Percentiles rank a stretch among this genome's conserved stretches.
These are phyloP conservation scores for Zygnema circumcarinatum DNA, from an alignment of 139 green algal species.

Conservation along the genomic window DNA sequence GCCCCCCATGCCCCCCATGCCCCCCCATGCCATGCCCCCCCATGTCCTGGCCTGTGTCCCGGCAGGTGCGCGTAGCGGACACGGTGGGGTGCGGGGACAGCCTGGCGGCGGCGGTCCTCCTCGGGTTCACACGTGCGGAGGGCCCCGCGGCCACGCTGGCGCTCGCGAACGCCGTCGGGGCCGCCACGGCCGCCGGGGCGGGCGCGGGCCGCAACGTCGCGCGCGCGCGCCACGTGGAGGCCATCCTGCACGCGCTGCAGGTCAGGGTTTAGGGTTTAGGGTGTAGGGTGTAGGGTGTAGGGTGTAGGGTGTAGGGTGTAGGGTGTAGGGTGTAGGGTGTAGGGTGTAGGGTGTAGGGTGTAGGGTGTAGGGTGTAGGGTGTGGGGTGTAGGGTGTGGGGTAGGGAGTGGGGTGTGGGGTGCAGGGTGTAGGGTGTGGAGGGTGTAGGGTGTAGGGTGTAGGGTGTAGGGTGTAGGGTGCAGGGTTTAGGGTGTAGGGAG, in stretches of 20 bases:
- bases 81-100: constrained; percentile 96
- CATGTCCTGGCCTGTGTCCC: not conserved
- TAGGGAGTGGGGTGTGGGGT: not conserved
- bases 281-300: not conserved
- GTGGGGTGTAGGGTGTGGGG: not conserved
- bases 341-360: not conserved
- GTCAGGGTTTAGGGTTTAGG: not conserved
- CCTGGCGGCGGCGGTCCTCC: constrained; percentile 88
- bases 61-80: constrained; percentile 85
- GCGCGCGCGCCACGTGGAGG: constrained; percentile 57
- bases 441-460: too few species aligned
- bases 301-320: not conserved
- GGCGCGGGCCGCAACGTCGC: constrained; percentile 92
- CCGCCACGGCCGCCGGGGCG: constrained; percentile 81
- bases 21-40: not conserved
- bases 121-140: constrained; percentile 76
- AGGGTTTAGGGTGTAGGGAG: too few species aligned
- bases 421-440: not conserved
- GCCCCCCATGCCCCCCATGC: not conserved
- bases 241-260: constrained; percentile 53
- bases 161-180: constrained; percentile 93
- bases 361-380: not conserved
- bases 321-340: not conserved
- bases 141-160: constrained; percentile 70
- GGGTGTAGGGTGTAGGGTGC: too few species aligned